Percentiles rank a stretch among this genome's conserved stretches.
These are phyloP conservation scores for Gardenia jasminoides DNA, from an alignment of 257 asterid species.

Conservation along the genomic window DNA sequence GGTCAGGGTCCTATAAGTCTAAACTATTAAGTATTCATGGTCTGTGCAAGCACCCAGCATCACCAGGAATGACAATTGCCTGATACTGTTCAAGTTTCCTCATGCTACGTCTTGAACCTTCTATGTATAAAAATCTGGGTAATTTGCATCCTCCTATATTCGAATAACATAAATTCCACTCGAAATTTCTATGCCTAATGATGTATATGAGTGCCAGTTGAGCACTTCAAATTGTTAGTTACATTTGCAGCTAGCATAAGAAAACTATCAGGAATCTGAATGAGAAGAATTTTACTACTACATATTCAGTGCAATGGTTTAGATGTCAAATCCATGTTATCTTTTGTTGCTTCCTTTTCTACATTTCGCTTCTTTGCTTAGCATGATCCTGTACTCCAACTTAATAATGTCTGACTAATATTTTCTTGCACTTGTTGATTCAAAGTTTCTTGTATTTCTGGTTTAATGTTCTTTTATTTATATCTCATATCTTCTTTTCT, in stretches of 20 bases:
- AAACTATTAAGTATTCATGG: background rate
- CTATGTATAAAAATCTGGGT: too few relatives aligned
- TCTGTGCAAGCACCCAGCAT: background rate
- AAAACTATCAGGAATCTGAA: background rate
- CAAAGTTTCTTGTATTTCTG: background rate
- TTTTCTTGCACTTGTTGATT: background rate
- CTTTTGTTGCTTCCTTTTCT: background rate
- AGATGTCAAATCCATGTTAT: background rate
- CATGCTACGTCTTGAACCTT: background rate
- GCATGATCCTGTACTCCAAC: background rate
- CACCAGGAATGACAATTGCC: background rate
- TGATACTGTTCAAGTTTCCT: background rate
- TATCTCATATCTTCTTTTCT: conserved; percentile 18
- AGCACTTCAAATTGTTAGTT: background rate
- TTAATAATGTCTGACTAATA: too few relatives aligned
- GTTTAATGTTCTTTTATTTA: background rate
- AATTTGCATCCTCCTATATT: background rate
- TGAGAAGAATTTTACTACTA: background rate
- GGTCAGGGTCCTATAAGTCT: background rate
- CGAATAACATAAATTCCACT: background rate
- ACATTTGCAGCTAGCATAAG: background rate
- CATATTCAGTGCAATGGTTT: background rate
- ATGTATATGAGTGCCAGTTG: background rate
- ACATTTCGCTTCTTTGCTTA: background rate
- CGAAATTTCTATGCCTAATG: background rate